Percentiles rank a stretch among this genome's conserved stretches.
Evolutionary conservation across 176 grass and related monocot genomes (phyloP).

Genomic region (Typha latifolia): DNA sequence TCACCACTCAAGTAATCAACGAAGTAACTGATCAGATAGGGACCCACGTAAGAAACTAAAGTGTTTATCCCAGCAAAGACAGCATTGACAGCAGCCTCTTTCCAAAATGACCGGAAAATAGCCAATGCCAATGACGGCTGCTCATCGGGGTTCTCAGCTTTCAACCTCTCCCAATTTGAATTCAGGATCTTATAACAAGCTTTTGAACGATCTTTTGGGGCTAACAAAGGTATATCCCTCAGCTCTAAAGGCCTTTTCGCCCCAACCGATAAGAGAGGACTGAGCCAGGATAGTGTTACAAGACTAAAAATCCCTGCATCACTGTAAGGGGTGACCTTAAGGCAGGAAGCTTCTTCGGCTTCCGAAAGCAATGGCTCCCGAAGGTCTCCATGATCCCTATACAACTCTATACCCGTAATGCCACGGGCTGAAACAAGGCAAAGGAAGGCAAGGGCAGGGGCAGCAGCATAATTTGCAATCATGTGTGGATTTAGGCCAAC

Average conservation of each 20-base stretch:
- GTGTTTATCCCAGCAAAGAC: constrained; percentile 70
- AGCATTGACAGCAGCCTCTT: constrained; percentile 58
- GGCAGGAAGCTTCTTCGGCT: constrained; percentile 33
- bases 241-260: constrained; percentile 71
- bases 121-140: constrained; percentile 54
- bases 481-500: constrained; percentile 36
- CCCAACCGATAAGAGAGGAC: constrained; percentile 47
- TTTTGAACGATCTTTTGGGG: constrained; percentile 74
- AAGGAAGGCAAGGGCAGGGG: constrained; percentile 66
- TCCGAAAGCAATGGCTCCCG: constrained; percentile 44
- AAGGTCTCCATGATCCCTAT: constrained; percentile 24
- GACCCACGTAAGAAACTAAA: constrained; percentile 75
- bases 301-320: constrained; percentile 77
- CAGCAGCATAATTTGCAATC: constrained; percentile 51
- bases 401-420: constrained; percentile 48
- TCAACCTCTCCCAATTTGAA: constrained; percentile 52
- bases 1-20: constrained; percentile 96
- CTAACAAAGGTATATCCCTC: constrained; percentile 66
- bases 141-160: constrained; percentile 30
- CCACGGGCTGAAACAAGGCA: constrained; percentile 51
- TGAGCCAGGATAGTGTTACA: constrained; percentile 64
- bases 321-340: constrained; percentile 61
- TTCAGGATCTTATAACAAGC: constrained; percentile 72
- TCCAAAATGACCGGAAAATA: constrained; percentile 72
- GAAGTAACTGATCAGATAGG: constrained; percentile 86